Conservation (phyloP, 2,329 filamentous ascomycete species). For the Penicillium aurantiogriseum region DNA sequence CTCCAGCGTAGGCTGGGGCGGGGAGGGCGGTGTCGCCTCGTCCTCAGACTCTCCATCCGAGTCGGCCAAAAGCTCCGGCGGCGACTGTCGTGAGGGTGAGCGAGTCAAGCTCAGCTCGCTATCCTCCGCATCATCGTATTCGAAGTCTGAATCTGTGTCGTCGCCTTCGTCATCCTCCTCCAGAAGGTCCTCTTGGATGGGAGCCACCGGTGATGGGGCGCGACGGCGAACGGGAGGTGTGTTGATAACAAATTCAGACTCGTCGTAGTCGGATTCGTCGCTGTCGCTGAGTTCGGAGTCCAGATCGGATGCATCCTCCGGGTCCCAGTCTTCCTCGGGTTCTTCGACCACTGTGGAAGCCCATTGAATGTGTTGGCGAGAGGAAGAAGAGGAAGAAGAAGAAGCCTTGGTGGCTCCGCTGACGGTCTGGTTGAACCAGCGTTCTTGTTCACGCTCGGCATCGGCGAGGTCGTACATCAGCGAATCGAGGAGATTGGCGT, state of each 20-base stretch:
- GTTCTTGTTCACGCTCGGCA: constrained; percentile 92
- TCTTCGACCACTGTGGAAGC: constrained; percentile 75
- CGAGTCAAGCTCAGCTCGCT: constrained; percentile 66
- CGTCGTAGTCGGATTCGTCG: constrained; percentile 49
- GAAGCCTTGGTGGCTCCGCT: constrained; percentile 63
- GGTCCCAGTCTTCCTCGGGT: constrained; percentile 61
- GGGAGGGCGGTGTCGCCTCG: constrained; percentile 69
- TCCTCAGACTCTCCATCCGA: constrained; percentile 66
- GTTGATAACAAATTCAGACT: constrained; percentile 42
- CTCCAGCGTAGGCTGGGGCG: constrained; percentile 56
- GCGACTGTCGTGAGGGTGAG: constrained; percentile 64
- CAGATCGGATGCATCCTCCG: constrained; percentile 60
- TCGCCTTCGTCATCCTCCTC: constrained; percentile 35
- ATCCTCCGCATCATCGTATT: constrained; percentile 60
- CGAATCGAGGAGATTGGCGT: constrained; percentile 95
- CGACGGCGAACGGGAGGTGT: constrained; percentile 28
- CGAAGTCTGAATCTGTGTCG: constrained; percentile 57
- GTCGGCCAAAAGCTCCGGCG: constrained; percentile 70
- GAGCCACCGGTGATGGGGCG: constrained; percentile 33
- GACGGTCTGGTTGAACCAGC: constrained; percentile 96
- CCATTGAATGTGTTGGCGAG: constrained; percentile 78
- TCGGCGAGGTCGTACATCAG: constrained; percentile 90
- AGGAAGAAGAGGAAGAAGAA: constrained; percentile 20
- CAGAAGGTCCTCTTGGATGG: constrained; percentile 31
- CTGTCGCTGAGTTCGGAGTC: constrained; percentile 52